These are phyloP conservation scores for Boletus vermiculosoides DNA, from an alignment of 768 basidiomycete species.

Conservation along the genomic window DNA sequence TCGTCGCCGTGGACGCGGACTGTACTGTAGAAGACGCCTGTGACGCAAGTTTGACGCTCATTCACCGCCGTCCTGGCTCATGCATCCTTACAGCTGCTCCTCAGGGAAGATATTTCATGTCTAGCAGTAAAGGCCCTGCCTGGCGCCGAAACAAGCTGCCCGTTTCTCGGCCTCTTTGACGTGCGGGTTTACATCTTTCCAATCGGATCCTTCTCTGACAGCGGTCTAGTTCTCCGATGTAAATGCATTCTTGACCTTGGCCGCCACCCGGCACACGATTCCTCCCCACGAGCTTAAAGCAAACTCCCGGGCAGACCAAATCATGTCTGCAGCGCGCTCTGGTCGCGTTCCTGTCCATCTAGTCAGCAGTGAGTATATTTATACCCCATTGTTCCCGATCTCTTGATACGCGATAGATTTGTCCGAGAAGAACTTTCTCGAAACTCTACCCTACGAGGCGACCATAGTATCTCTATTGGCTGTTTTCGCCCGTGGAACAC, in stretches of 20 bases:
- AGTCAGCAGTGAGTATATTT: conserved; percentile 63
- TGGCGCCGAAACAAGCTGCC: conserved; percentile 18
- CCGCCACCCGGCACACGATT: conserved; percentile 74
- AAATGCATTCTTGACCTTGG: conserved; percentile 83
- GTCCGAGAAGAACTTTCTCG: conserved; percentile 81
- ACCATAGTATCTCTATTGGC: conserved; percentile 60
- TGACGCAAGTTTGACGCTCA: conserved; percentile 47
- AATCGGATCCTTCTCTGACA: conserved; percentile 7
- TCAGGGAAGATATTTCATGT: conserved; percentile 62
- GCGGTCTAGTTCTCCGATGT: conserved; percentile 70
- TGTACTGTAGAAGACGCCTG: conserved; percentile 81
- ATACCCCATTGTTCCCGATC: background rate
- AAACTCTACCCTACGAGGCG: conserved; percentile 60
- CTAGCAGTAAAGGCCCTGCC: conserved; percentile 53
- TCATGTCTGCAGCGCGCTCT: conserved; percentile 70
- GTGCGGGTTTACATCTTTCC: conserved; percentile 40
- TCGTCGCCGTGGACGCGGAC: conserved; percentile 67
- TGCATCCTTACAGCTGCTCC: conserved; percentile 45
- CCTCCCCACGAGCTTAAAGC: conserved; percentile 57
- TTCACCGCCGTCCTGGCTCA: background rate
- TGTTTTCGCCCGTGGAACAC: conserved; percentile 67
- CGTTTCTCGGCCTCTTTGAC: conserved; percentile 68
- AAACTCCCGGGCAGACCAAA: conserved; percentile 61
- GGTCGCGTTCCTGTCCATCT: conserved; percentile 73
- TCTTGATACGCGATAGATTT: conserved; percentile 49